Base-by-base conservation (phyloP, 1,284 basidiomycete genomes). In the Austroboletus olivaceoglutinosus region DNA sequence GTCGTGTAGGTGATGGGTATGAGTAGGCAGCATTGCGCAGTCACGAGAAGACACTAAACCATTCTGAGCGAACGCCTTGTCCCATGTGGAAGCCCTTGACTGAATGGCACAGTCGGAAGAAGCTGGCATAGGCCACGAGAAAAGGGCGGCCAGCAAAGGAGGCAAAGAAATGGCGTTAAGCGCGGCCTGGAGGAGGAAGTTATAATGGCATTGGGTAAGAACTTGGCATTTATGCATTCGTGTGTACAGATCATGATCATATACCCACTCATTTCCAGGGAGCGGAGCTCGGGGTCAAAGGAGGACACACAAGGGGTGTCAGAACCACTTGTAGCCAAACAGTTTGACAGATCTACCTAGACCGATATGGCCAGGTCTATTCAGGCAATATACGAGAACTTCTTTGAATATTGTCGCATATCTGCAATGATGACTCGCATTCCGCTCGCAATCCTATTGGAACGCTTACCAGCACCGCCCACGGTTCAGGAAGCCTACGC, bases 331-430 rank as follows among this genome's bases (percentile, higher is more conserved):
- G 54, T 46, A 64, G 50, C 76, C 73, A 76, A 72, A 74, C 75
- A 73, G 69, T 70, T 70, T 65, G 73, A 72, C 75, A 80, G 72
- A 76, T 77, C 74, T 68, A 59, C 56, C 41, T 60, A 57, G 65
- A 72, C 71, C 71, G 68, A 78, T 77, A 71, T 73, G 71, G 74
- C 62, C 56, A 68, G 63, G 67, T 72, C 70, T 60, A 66, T 62
- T 61, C 69, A 68, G 73, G 74, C 55, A 60, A 61, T 62, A 61
- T 67, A 63, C 51, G 59, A 56, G 48, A 67, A 52, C 69, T 70
- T 61, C 52, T 67, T 62, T 58, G 55, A 55, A 56, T 64, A 60
- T 59, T 52, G 48, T 55, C 63, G 54, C 54, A 53, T 53, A 58
- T 68, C 66, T 72, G 65, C 69, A 72, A 51, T 55, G 52, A 61